Conservation (phyloP, 2,329 filamentous ascomycete genomes). For the Colletotrichum spinosum region DNA sequence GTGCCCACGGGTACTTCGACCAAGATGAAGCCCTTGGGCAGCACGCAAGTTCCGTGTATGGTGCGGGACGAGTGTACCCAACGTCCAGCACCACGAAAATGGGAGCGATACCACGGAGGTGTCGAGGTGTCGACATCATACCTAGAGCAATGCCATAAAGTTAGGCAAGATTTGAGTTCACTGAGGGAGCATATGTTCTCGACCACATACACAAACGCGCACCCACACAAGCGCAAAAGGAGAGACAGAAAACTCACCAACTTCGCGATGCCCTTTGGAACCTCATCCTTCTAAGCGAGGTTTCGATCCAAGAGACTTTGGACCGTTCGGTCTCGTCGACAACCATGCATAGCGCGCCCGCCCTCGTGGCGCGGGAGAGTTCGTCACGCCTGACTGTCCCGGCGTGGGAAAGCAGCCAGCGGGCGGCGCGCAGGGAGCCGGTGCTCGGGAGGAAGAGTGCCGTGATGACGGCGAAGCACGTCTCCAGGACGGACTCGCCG, state of each 20-base stretch:
- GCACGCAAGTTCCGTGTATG: slow-evolving; percentile 30
- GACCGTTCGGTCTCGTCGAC: slow-evolving; percentile 31
- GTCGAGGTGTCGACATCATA: slow-evolving; percentile 22
- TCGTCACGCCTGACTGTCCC: slow-evolving; percentile 34
- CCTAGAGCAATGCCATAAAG: slow-evolving; percentile 20
- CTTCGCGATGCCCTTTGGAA: slow-evolving; percentile 28
- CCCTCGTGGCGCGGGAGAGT: slow-evolving; percentile 34
- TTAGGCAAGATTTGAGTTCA: slow-evolving; percentile 9
- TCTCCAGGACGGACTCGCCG: slow-evolving; percentile 36
- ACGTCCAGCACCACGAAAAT: slow-evolving; percentile 29
- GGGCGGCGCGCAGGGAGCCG: slow-evolving; percentile 37
- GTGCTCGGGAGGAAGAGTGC: slow-evolving; percentile 38
- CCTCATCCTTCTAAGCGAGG: slow-evolving; percentile 26
- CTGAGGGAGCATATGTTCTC: too few relatives aligned
- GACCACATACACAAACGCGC: too few relatives aligned
- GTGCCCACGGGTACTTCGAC: slow-evolving; percentile 35
- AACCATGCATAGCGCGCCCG: slow-evolving; percentile 41
- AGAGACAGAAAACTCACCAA: slow-evolving; percentile 7
- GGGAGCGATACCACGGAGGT: slow-evolving; percentile 22
- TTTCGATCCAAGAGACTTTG: slow-evolving; percentile 31
- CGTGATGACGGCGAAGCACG: slow-evolving; percentile 28
- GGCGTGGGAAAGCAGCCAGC: slow-evolving; percentile 28
- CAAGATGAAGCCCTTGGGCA: slow-evolving; percentile 31
- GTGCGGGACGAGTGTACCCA: slow-evolving; percentile 34
- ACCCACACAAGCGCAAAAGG: too few relatives aligned